These are phyloP conservation scores for Saccharomyces pastorianus DNA, from an alignment of 1,139 yeast genomes.

Conservation along the genomic window DNA sequence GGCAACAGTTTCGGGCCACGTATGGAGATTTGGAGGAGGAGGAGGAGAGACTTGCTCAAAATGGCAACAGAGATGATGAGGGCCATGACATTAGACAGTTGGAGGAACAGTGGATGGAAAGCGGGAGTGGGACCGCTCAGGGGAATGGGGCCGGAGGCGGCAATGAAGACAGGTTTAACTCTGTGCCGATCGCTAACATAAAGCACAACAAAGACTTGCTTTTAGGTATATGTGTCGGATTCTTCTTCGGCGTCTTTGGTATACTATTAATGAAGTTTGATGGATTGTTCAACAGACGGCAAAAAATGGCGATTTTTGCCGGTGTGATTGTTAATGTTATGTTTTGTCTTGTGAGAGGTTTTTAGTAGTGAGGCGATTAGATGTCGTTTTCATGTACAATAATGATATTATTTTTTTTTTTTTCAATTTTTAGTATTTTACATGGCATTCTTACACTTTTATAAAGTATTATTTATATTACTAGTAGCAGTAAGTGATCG, in stretches of 20 bases:
- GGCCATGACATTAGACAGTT: slow-evolving; percentile 40
- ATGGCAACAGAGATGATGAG: slow-evolving; percentile 5
- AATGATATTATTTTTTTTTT: neutral
- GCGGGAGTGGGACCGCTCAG: slow-evolving; percentile 43
- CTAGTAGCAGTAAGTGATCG: neutral
- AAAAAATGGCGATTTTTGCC: slow-evolving; percentile 53
- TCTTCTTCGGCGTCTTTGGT: slow-evolving; percentile 55
- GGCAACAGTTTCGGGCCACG: slow-evolving; percentile 65
- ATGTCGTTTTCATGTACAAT: neutral
- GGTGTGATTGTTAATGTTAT: slow-evolving; percentile 54
- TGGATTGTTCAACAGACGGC: slow-evolving; percentile 50
- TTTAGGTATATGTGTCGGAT: slow-evolving; percentile 57
- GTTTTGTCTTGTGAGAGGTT: slow-evolving; percentile 48
- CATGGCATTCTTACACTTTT: slow-evolving; percentile 1
- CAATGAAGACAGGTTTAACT: slow-evolving; percentile 23
- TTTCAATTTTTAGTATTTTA: slow-evolving; percentile 2
- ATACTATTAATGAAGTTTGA: slow-evolving; percentile 49
- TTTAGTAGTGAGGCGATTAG: slow-evolving; percentile 14
- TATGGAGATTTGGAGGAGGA: slow-evolving; percentile 42
- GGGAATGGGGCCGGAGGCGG: slow-evolving; percentile 29
- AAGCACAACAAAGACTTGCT: slow-evolving; percentile 50
- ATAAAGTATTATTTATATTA: slow-evolving; percentile 4
- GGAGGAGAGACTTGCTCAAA: slow-evolving; percentile 29
- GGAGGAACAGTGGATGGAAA: slow-evolving; percentile 89
- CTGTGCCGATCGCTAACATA: slow-evolving; percentile 29